Conservation (phyloP, 257 asterid species). For the Primulina eburnea region DNA sequence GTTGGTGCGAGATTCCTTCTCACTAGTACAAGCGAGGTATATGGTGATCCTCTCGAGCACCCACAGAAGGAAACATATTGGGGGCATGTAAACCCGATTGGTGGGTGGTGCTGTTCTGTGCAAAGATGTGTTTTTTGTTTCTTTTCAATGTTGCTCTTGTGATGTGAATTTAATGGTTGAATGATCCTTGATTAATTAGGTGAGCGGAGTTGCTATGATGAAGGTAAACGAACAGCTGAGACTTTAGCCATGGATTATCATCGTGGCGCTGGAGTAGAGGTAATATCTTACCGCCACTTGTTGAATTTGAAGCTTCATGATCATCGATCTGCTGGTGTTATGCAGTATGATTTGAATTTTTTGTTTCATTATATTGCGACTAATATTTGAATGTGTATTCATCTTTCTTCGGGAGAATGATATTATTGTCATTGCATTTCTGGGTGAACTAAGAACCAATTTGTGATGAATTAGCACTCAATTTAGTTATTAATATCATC, state of each 20-base stretch:
- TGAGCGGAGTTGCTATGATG: slow-evolving; percentile 32
- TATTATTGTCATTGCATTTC: too few species aligned
- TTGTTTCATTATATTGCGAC: too few species aligned
- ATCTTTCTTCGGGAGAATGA: too few species aligned
- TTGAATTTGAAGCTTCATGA: too few species aligned
- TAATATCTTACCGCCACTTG: not conserved
- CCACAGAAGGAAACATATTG: slow-evolving; percentile 33
- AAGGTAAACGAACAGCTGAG: slow-evolving; percentile 34
- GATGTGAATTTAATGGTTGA: not conserved
- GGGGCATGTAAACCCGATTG: slow-evolving; percentile 38
- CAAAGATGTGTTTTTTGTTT: not conserved
- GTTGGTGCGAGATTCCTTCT: slow-evolving; percentile 31
- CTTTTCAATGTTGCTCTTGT: not conserved
- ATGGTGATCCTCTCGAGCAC: slow-evolving; percentile 34
- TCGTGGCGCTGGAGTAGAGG: slow-evolving; percentile 32
- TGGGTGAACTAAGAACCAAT: too few species aligned
- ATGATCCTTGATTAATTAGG: slow-evolving; percentile 18
- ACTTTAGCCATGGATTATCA: slow-evolving; percentile 36
- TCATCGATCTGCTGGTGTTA: too few species aligned
- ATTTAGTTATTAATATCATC: too few species aligned
- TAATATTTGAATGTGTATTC: too few species aligned
- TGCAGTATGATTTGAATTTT: too few species aligned
- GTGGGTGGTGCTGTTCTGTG: not conserved
- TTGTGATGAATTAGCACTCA: too few species aligned
- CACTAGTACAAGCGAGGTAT: slow-evolving; percentile 34